Base-by-base conservation (phyloP, 2,329 filamentous ascomycete genomes). In the Ophiocordyceps camponoti-leonardi region DNA sequence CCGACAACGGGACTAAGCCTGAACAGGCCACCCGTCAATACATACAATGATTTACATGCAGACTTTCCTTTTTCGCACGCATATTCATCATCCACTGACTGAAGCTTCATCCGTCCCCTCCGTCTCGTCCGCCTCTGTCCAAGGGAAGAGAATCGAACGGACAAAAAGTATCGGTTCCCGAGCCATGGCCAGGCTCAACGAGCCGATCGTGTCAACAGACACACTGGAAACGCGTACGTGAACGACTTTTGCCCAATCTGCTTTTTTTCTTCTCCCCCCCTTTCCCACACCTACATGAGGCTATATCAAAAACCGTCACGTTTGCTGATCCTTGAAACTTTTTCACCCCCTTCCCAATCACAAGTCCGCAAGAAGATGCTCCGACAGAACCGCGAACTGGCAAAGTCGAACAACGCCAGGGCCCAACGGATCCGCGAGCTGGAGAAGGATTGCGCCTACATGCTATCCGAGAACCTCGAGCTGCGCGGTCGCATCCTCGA, bases 331-430 rank as follows among this genome's bases (percentile, higher is more conserved):
- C 26, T 12, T 19, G n/a, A n/a, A n/a, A n/a, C n/a, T n/a, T n/a
- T n/a, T n/a, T n/a, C n/a, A n/a, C n/a, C n/a, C n/a, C n/a, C n/a
- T n/a, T n/a, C n/a, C n/a, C n/a, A n/a, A n/a, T n/a, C 39, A 8
- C 26, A 28, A 88, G 83, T 90, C 48, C 83, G 85, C 59, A 76
- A 81, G 56, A 80, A 82, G 58, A 86, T 88, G 58, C 68, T 88
- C 55, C 76, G 85, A 46, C 86, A 92, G 60, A 93, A 93, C 59
- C 76, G 83, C 62, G 85, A 92, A 56, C 81, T 92, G 51, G 84
- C 84, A 50, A 79, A 80, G 58, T 77, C 73, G 54, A 92, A 93
- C 64, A 86, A 84, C 22, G 72, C 75, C 44, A 83, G 88, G 60
- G 83, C 82, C 30, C 69, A 86, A 30, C 80, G 81, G 52, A 88